Base-by-base conservation (phyloP, 176 grass and related monocot species). In the Aegilops bicornis region DNA sequence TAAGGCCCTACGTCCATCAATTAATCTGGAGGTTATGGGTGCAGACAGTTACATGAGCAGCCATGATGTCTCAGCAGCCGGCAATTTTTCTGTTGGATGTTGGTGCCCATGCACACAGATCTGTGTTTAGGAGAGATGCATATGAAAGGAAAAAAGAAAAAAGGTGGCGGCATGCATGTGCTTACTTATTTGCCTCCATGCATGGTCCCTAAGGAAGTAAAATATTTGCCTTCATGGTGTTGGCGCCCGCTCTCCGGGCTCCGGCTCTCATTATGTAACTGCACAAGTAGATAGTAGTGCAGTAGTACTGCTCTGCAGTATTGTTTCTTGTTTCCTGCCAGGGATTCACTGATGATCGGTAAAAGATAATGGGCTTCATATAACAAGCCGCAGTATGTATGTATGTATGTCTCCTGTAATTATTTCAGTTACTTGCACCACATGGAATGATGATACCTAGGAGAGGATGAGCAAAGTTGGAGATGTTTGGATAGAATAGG, bases 151-250 rank as follows among this genome's bases (percentile, higher is more conserved):
- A 14, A 15, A 78, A 77, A 43, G 40, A 77, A 83, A 79, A 31
- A 40, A 66, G 22, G 58, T 39, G 19, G 54, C 17, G 68, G 36
- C 80, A 87, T 85, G 36, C 80, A 87, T 85, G 81, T 91, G 81
- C 69, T 70, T 88, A 85, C 69, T 84, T 88, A 88, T 69, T 69
- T 84, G 69, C 77, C 39, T 63, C 79, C 50, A 80, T 87, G 58
- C 64, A 66, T 66, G 64, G 64, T 66, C 27, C 60, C 64, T 30
- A 31, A 36, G n/a, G 47, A 74, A 48, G 25, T 27, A 6, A 47
- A 48, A 74, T 81, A 84, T 76, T 73, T 84, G 69, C 89, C 69
- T 69, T 87, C 64, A 84, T 87, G 36, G 64, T 76, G 89, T 83
- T 62, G 81, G 35, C 37, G 7, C 30, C 67, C 30, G 29, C 66